These are phyloP conservation scores for Toxicodendron radicans DNA, from an alignment of 345 rosid genomes.

Conservation along the genomic window DNA sequence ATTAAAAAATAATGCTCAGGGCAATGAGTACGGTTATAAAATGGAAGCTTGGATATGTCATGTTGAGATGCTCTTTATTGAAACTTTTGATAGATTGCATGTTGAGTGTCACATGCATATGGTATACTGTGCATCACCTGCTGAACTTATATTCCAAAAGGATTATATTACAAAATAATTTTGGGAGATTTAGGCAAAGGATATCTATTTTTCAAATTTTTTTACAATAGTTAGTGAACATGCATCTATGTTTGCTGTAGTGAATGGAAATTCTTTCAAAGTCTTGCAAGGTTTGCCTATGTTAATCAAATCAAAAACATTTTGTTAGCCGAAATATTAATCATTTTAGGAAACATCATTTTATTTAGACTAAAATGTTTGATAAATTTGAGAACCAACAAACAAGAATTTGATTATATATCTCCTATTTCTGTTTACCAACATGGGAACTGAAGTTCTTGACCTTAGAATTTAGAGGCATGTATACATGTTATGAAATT, in stretches of 20 bases:
- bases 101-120: background rate
- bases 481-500: background rate
- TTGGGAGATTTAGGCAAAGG: background rate
- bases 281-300: background rate
- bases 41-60: background rate
- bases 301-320: background rate
- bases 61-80: background rate
- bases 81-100: background rate
- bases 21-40: too few species aligned
- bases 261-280: background rate
- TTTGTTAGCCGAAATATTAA: background rate
- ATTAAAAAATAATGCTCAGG: background rate
- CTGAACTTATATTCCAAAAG: background rate
- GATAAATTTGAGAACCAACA: background rate
- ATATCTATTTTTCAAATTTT: background rate
- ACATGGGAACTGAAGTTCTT: background rate
- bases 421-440: background rate
- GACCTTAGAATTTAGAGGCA: background rate
- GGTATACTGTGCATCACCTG: background rate
- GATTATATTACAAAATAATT: background rate
- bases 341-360: conserved; percentile 1
- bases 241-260: background rate
- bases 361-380: background rate
- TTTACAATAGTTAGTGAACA: background rate
- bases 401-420: background rate